Base-by-base conservation (phyloP, 2,329 filamentous ascomycete species). In the Pseudocercospora crystallina region DNA sequence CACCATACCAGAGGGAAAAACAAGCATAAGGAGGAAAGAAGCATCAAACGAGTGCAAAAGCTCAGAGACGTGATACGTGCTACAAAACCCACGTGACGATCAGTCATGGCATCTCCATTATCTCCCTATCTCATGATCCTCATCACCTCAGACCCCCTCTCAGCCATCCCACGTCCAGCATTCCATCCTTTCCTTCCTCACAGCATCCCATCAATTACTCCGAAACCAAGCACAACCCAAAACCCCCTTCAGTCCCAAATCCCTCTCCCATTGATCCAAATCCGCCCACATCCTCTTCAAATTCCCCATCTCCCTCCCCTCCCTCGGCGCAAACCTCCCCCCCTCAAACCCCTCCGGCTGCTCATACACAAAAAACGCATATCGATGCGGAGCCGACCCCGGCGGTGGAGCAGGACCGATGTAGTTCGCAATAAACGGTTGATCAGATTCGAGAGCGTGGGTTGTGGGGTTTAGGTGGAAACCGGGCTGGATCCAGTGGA, bases 401-500 rank as follows among this genome's bases (percentile, higher is more conserved):
- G 72, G 72, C 10, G 77, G 77, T n/a, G 77, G 76, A 3, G 67
- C 70, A 2, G 78, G 76, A 0, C 69, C 72, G 42, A 76, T 70
- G 56, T 75, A 80, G 39, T 71, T 61, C 5, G 65, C 65, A 9
- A 75, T 47, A 37, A 69, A 69, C 0, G 65, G 61, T 1, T 50
- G 50, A 5, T 41, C 49, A 3, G 47, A 29, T 30, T 43, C 50
- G 26, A 62, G 39, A 8, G 37, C 43, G 20, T 50, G 35, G 12
- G 44, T 14, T 33, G 58, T 41, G 5, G 34, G 48, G 2, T 59
- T 30, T n/a, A n/a, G n/a, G 3, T 60, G 56, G 45, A 76, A 58
- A 33, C 71, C 71, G 0, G 71, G 69, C 53, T 78, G 74, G 41
- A 77, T 62, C 68, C 74, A 77, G 64, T 80, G 77, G 45, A 78